phyloP scores from a whole-genome alignment of 192 early-diverging fungal species.

The Allomyces macrogynus region DNA sequence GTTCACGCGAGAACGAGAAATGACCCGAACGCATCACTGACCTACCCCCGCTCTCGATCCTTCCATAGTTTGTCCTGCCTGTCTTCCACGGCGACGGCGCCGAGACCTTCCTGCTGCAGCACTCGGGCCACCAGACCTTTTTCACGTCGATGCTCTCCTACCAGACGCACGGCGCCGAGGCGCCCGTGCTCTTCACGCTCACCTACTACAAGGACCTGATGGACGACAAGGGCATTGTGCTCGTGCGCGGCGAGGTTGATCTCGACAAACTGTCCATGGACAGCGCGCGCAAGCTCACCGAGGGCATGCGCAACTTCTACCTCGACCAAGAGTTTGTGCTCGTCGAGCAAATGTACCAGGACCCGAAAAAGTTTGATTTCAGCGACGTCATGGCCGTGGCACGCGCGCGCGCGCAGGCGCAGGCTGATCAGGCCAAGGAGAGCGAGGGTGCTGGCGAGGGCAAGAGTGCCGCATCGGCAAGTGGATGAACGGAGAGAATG shows the following conservation, averaged over 20 bases:
- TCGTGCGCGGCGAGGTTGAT: slow-evolving; percentile 66
- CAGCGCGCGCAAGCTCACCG: slow-evolving; percentile 58
- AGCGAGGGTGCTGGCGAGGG: too few species aligned
- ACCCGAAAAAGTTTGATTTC: slow-evolving; percentile 57
- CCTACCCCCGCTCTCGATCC: background rate
- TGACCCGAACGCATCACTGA: background rate
- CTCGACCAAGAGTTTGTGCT: slow-evolving; percentile 41
- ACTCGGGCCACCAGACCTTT: slow-evolving; percentile 60
- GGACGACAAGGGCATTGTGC: slow-evolving; percentile 59
- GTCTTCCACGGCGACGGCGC: slow-evolving; percentile 56
- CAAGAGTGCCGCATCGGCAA: too few species aligned
- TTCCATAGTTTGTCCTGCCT: slow-evolving; percentile 64
- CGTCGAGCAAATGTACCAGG: slow-evolving; percentile 57
- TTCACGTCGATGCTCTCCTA: slow-evolving; percentile 79
- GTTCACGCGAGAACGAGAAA: background rate
- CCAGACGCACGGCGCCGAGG: slow-evolving; percentile 56
- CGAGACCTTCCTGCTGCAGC: slow-evolving; percentile 74
- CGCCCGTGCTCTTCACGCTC: slow-evolving; percentile 61
- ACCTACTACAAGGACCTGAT: slow-evolving; percentile 73
- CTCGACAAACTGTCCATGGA: slow-evolving; percentile 28
- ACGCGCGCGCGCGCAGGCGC: background rate
- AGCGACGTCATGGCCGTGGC: slow-evolving; percentile 30
- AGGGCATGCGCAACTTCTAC: slow-evolving; percentile 74
- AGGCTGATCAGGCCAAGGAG: too few species aligned
- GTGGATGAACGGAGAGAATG: too few species aligned